Percentiles rank a stretch among this genome's conserved stretches.
phyloP scores from a whole-genome alignment of 148 eudicot species.

The Chenopodium formosanum region DNA sequence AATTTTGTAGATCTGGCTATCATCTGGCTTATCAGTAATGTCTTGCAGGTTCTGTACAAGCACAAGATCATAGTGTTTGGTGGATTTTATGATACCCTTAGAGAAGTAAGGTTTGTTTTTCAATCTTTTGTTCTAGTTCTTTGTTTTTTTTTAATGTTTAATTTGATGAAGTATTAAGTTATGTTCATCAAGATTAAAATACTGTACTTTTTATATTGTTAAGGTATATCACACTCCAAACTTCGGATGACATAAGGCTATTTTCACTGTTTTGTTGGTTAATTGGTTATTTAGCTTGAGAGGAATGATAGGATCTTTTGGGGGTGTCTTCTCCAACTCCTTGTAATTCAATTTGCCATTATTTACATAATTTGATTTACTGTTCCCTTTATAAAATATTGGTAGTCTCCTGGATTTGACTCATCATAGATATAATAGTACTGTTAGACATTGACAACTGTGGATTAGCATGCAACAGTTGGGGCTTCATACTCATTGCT shows the following conservation, averaged over 20 bases:
- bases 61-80: constrained; percentile 96
- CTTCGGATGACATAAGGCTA: neutral
- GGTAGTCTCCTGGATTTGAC: too few relatives aligned
- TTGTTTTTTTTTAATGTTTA: constrained; percentile 7
- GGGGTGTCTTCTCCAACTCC: neutral
- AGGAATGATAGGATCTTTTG: neutral
- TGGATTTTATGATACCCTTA: constrained; percentile 96
- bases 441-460: neutral
- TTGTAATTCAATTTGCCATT: neutral
- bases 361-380: too few relatives aligned
- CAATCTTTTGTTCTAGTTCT: neutral
- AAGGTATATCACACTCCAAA: too few relatives aligned
- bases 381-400: too few relatives aligned
- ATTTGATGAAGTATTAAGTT: constrained; percentile 5
- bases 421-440: neutral
- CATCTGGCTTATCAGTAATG: neutral
- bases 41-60: constrained; percentile 86
- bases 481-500: neutral
- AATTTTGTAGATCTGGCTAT: neutral
- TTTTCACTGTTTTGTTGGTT: too few relatives aligned
- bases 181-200: neutral
- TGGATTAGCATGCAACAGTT: neutral
- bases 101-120: constrained; percentile 90
- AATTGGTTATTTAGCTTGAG: neutral
- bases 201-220: neutral